Base-by-base conservation (phyloP, 352 stramenopile species). In the Phytopythium montanum region DNA sequence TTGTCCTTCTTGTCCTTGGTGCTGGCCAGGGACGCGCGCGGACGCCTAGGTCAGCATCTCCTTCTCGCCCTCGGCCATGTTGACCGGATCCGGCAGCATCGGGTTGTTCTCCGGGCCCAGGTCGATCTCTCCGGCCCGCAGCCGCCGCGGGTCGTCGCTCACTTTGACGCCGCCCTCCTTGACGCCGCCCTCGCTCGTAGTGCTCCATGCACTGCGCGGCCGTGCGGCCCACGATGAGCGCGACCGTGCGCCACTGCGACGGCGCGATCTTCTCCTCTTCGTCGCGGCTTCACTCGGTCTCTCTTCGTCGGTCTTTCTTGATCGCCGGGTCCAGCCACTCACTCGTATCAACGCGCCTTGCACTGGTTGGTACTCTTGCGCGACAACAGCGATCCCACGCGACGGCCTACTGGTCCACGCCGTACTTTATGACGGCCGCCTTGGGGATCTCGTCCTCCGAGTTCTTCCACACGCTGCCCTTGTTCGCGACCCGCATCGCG, bases 391-490 rank as follows among this genome's bases (percentile, higher is more conserved):
- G 97, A 99, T 14, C 97, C 97, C 26, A 99, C 97, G 55, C 98
- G 95, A n/a, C n/a, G 25, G 95, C 96, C 98, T 97, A 99, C 85
- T 99, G 91, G 80, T 99, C 99, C 81, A 99, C 99, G 64, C 98
- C 98, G 79, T 99, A 99, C 81, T 99, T 99, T 95, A 99, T 99
- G 23, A 99, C 96, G 39, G 96, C 96, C 26, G 97, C 96, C 85
- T 99, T 99, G 67, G 99, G 93, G 83, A 99, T 99, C 85, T 99
- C 98, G 85, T 99, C 98, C 78, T 99, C 98, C 61, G 95, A 98
- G 89, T 99, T 99, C 76, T 99, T 99, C 98, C 98, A 99, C 67
- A 99, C 96, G 68, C 95, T 94, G 51, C 95, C 95, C 70, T 98
- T 97, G 66, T 98, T 97, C 85, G 97, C 92, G 68, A 96, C 92